Conservation (phyloP, 257 asterid species). For the Gentiana macrophylla region DNA sequence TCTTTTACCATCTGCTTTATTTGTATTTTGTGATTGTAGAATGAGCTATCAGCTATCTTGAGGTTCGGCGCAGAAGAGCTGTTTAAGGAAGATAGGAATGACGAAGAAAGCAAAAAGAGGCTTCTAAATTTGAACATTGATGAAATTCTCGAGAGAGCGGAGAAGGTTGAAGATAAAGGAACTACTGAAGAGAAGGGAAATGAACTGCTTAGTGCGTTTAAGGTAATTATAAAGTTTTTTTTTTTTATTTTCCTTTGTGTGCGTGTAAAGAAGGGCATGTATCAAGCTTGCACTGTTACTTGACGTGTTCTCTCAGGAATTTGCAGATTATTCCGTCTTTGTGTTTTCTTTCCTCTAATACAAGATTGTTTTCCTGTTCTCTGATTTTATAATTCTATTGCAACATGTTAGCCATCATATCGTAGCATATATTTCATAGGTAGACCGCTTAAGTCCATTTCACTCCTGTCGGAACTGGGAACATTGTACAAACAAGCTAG, state of each 20-base stretch:
- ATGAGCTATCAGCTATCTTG: conserved; percentile 96
- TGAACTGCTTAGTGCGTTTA: conserved; percentile 85
- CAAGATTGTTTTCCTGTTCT: not conserved
- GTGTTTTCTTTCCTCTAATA: not conserved
- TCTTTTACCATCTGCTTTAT: not conserved
- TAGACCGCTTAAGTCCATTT: no score
- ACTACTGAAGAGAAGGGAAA: conserved; percentile 63
- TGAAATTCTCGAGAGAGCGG: conserved; percentile 99
- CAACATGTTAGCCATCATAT: no score
- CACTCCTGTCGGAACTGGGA: no score
- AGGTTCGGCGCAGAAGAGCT: conserved; percentile 99
- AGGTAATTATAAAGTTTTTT: conserved; percentile 35
- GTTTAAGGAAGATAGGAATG: conserved; percentile 86
- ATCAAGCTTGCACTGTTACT: not conserved
- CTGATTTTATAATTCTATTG: not conserved
- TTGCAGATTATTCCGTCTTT: not conserved
- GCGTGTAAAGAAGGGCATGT: no score
- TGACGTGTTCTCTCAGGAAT: not conserved
- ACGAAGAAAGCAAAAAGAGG: conserved; percentile 90
- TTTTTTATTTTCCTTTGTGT: not conserved
- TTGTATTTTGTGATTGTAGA: conserved; percentile 37
- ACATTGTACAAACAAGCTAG: no score
- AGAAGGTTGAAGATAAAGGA: conserved; percentile 88
- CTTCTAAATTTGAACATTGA: conserved; percentile 93
- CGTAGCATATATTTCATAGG: no score